Percentiles rank a stretch among this genome's conserved stretches.
Conservation (phyloP, 768 basidiomycete species). For the Neoboletus magnificus region DNA sequence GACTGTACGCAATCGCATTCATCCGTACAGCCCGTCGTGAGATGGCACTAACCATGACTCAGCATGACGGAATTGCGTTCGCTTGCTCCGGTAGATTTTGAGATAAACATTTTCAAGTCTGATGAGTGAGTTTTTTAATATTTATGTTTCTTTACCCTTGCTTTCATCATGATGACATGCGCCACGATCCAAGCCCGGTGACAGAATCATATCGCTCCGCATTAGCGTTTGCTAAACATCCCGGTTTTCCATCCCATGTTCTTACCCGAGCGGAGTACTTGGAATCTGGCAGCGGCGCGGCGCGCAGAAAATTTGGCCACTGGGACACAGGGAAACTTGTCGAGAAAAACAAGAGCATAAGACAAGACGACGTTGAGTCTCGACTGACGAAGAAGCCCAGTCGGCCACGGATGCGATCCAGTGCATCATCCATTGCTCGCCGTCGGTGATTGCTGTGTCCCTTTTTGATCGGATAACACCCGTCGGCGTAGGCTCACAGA, state of each 20-base stretch:
- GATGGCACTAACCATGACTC: constrained; percentile 18
- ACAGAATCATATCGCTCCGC: constrained; percentile 65
- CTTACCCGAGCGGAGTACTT: constrained; percentile 82
- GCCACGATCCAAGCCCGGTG: constrained; percentile 50
- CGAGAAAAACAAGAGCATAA: constrained; percentile 23
- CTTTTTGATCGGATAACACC: background rate
- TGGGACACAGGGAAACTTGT: constrained; percentile 40
- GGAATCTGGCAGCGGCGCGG: constrained; percentile 75
- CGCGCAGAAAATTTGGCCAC: constrained; percentile 69
- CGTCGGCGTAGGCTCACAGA: constrained; percentile 6
- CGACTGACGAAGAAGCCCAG: constrained; percentile 28
- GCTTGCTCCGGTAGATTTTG: constrained; percentile 78
- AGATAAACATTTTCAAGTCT: constrained; percentile 70
- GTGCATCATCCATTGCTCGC: constrained; percentile 19
- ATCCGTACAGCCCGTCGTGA: constrained; percentile 11
- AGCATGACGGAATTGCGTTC: constrained; percentile 74
- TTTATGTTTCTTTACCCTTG: constrained; percentile 1
- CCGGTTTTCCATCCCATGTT: constrained; percentile 48
- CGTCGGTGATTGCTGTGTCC: constrained; percentile 25
- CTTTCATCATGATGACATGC: constrained; percentile 14
- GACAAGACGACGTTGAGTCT: constrained; percentile 23
- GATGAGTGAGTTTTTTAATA: constrained; percentile 56
- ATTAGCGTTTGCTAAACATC: constrained; percentile 50
- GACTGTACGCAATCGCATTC: constrained; percentile 59
- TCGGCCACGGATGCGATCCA: constrained; percentile 24